Percentiles rank a stretch among this genome's conserved stretches.
Conservation (phyloP, 176 grass and related monocot species). For the Juncus inflexus region DNA sequence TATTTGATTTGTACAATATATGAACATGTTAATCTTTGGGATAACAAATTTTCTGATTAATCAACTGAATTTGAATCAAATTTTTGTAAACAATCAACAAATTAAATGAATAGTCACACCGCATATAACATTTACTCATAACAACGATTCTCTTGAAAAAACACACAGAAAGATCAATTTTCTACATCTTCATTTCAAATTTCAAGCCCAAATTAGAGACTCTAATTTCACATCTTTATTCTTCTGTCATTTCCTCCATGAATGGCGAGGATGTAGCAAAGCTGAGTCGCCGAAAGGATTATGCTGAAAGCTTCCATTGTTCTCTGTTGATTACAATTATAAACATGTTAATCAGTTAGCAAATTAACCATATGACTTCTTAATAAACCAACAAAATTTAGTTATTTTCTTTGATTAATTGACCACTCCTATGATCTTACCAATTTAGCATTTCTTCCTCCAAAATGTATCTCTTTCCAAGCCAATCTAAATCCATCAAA, state of each 20-base stretch:
- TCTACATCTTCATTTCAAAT: neutral
- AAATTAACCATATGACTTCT: neutral
- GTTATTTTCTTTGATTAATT: neutral
- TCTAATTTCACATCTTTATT: conserved; percentile 26
- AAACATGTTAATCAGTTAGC: neutral
- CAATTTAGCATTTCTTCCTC: conserved; percentile 63
- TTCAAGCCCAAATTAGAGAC: conserved; percentile 1
- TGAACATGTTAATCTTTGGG: no score
- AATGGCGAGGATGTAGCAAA: conserved; percentile 65
- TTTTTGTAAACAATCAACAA: no score
- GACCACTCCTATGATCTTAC: conserved; percentile 23
- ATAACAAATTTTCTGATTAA: no score
- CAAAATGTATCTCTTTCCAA: conserved; percentile 58
- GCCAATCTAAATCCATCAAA: conserved; percentile 42
- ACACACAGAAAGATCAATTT: conserved; percentile 1
- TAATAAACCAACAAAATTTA: neutral
- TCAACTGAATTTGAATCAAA: no score
- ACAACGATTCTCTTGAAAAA: neutral
- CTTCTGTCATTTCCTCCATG: conserved; percentile 27
- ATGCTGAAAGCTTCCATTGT: conserved; percentile 89
- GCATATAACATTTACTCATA: no score
- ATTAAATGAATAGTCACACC: no score
- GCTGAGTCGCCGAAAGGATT: conserved; percentile 64
- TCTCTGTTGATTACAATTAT: conserved; percentile 31
- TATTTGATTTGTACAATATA: no score